Percentiles rank a stretch among this genome's conserved stretches.
Conservation (phyloP, 164 flowering plant genomes). For the Umbilicus rupestris region DNA sequence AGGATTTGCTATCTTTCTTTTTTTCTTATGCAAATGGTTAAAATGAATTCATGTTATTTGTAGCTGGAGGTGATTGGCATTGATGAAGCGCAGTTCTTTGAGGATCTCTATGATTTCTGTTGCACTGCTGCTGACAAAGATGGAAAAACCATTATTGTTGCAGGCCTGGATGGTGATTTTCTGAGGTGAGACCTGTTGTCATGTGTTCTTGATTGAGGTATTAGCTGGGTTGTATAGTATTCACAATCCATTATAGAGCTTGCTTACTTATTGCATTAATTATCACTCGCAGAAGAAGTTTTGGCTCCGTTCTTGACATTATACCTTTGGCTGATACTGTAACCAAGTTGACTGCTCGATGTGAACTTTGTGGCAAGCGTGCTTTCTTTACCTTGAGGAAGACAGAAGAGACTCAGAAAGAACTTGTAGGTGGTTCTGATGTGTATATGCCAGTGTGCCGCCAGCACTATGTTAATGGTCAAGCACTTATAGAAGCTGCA, state of each 20-base stretch:
- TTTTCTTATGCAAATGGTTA: too few relatives aligned
- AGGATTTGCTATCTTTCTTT: too few relatives aligned
- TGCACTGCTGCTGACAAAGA: conserved; percentile 72
- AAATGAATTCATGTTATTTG: conserved; percentile 6
- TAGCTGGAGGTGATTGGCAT: conserved; percentile 96
- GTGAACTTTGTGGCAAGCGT: conserved; percentile 76
- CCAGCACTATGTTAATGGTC: conserved; percentile 67
- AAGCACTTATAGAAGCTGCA: conserved; percentile 41
- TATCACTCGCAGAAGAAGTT: conserved; percentile 59
- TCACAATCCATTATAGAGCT: neutral
- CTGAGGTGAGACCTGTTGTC: conserved; percentile 42
- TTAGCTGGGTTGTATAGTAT: too few relatives aligned
- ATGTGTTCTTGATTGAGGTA: neutral
- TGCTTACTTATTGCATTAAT: neutral
- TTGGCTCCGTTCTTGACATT: conserved; percentile 81
- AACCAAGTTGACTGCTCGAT: conserved; percentile 79
- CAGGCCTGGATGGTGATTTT: conserved; percentile 96
- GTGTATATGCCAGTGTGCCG: conserved; percentile 95
- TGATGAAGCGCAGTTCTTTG: conserved; percentile 95
- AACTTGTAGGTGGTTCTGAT: conserved; percentile 82
- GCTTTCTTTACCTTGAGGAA: conserved; percentile 84
- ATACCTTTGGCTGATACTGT: conserved; percentile 82
- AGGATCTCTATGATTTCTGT: conserved; percentile 88
- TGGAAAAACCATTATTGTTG: conserved; percentile 78
- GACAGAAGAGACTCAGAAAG: conserved; percentile 52